Conservation (phyloP, 306 rosid species). For the Benincasa hispida region DNA sequence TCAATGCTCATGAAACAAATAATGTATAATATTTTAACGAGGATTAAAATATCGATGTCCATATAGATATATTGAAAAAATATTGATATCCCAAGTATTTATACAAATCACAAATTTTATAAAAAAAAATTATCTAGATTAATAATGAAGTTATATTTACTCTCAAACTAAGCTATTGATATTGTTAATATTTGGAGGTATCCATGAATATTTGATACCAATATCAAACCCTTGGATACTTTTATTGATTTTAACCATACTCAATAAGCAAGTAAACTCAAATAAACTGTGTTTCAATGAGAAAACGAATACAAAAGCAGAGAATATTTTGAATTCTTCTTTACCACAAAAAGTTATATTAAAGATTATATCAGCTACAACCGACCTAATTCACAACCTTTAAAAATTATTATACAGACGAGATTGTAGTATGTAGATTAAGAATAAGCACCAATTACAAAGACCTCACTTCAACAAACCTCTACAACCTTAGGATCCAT, state of each 20-base stretch:
- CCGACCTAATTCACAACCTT: background rate
- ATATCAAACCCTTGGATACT: no score
- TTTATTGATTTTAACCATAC: background rate
- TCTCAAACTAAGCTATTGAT: no score
- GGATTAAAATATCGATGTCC: no score
- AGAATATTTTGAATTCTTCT: background rate
- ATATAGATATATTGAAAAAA: no score
- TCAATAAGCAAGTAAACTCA: background rate
- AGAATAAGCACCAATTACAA: background rate
- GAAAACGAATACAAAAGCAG: background rate
- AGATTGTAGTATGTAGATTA: background rate
- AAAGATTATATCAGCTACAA: background rate
- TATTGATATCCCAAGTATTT: no score
- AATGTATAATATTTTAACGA: no score
- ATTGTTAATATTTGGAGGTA: no score
- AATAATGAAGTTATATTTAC: no score
- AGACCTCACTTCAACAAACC: slow-evolving; percentile 16
- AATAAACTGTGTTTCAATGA: background rate
- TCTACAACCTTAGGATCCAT: slow-evolving; percentile 24
- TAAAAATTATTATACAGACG: background rate
- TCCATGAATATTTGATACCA: no score
- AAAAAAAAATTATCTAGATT: no score
- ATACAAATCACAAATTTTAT: no score
- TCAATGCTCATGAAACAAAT: no score
- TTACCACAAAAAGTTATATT: background rate